Conservation (phyloP, 331 rosid genomes). For the Rhamnella rubrinervis region DNA sequence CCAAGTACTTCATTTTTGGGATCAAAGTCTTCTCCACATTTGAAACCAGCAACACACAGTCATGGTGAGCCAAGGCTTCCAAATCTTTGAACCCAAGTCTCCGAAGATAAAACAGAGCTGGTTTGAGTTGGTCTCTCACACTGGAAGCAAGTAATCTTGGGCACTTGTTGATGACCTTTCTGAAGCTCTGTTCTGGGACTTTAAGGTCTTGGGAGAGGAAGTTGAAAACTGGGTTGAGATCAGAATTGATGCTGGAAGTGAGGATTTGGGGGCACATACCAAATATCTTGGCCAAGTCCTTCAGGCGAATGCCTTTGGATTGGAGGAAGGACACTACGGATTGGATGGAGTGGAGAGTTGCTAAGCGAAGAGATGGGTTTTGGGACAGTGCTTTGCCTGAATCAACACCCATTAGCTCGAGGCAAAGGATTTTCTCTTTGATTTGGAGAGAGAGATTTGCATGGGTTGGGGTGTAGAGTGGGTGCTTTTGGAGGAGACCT, state of each 20-base stretch:
- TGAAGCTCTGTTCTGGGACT: slow-evolving; percentile 58
- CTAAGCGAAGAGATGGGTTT: slow-evolving; percentile 61
- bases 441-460: slow-evolving; percentile 62
- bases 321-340: slow-evolving; percentile 66
- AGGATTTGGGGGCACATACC: slow-evolving; percentile 92
- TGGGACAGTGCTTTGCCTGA: slow-evolving; percentile 78
- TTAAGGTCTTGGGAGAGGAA: slow-evolving; percentile 57
- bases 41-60: slow-evolving; percentile 72
- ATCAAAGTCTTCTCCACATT: slow-evolving; percentile 70
- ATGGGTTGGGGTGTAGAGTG: slow-evolving; percentile 59
- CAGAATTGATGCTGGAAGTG: slow-evolving; percentile 56
- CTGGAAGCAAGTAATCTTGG: slow-evolving; percentile 83
- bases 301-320: slow-evolving; percentile 61
- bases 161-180: slow-evolving; percentile 67
- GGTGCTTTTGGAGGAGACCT: slow-evolving; percentile 64
- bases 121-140: slow-evolving; percentile 74
- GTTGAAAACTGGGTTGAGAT: slow-evolving; percentile 69
- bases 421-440: slow-evolving; percentile 90
- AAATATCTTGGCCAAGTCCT: slow-evolving; percentile 66
- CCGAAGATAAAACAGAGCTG: slow-evolving; percentile 60
- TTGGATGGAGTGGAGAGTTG: slow-evolving; percentile 57
- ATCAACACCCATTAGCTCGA: slow-evolving; percentile 83
- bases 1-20: slow-evolving; percentile 67
- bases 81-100: slow-evolving; percentile 71
- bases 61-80: slow-evolving; percentile 62